Evolutionary conservation across 2,329 filamentous ascomycete genomes (phyloP).

Genomic region (Diaporthe sp.): DNA sequence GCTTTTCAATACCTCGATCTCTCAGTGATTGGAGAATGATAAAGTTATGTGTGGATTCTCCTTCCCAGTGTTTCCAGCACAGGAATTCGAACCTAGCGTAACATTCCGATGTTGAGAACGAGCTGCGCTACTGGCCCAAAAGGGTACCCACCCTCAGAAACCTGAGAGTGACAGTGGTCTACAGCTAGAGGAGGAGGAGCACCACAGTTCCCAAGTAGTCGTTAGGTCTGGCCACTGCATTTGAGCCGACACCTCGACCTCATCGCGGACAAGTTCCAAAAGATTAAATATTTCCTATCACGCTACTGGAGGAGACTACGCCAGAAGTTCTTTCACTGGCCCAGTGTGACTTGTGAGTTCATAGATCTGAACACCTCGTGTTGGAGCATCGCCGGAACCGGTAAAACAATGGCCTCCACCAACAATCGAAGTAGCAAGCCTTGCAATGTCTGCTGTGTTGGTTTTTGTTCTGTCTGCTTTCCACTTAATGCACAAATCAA

Average conservation of each 20-base stretch:
- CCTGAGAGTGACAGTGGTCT: too few species aligned
- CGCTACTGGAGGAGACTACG: too few species aligned
- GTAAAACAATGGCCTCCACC: not conserved
- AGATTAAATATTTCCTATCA: not conserved
- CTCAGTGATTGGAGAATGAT: too few species aligned
- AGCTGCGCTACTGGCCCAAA: not conserved
- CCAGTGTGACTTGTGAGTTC: not conserved
- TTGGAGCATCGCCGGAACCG: slow-evolving; percentile 9
- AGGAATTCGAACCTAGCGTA: too few species aligned
- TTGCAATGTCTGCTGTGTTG: not conserved
- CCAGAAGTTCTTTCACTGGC: not conserved
- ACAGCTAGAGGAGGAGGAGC: too few species aligned
- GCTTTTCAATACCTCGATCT: not conserved
- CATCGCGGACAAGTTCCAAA: too few species aligned
- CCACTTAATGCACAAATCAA: not conserved
- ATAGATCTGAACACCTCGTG: not conserved
- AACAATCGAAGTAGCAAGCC: not conserved
- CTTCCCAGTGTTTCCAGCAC: not conserved
- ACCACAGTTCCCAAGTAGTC: too few species aligned
- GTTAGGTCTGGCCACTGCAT: too few species aligned
- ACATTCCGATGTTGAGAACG: not conserved
- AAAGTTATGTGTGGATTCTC: not conserved
- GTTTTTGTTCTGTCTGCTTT: too few species aligned
- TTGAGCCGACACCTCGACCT: too few species aligned
- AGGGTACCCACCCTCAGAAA: too few species aligned